phyloP scores from a whole-genome alignment of 495 filamentous ascomycete genomes.

The Penicillium paxilli region DNA sequence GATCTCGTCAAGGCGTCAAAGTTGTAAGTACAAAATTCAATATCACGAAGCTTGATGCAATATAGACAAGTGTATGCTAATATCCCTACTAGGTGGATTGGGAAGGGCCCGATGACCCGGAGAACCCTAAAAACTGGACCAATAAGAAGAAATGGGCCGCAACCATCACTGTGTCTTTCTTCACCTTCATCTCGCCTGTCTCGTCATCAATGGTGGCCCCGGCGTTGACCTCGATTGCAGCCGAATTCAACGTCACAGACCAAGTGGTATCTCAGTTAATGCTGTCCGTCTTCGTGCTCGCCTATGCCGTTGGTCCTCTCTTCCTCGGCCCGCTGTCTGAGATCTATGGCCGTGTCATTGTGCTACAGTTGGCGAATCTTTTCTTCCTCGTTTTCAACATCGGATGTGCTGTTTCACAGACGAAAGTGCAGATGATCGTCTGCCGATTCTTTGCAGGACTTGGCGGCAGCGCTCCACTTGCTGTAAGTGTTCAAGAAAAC shows the following conservation, averaged over 20 bases:
- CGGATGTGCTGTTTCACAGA: conserved; percentile 52
- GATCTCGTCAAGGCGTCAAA: conserved; percentile 22
- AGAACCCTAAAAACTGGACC: conserved; percentile 63
- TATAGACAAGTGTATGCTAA: not conserved
- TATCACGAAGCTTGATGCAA: not conserved
- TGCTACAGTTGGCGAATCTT: conserved; percentile 61
- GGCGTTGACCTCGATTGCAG: conserved; percentile 52
- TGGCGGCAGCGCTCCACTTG: conserved; percentile 54
- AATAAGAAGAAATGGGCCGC: conserved; percentile 61
- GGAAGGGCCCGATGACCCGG: conserved; percentile 56
- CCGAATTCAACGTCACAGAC: conserved; percentile 61
- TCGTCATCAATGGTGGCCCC: conserved; percentile 75
- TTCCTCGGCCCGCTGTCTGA: conserved; percentile 72
- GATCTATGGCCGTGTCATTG: conserved; percentile 66
- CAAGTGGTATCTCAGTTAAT: conserved; percentile 57
- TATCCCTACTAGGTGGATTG: conserved; percentile 46
- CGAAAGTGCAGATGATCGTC: conserved; percentile 52
- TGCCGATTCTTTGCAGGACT: conserved; percentile 59
- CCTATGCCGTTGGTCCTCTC: conserved; percentile 70
- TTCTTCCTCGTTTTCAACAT: conserved; percentile 66
- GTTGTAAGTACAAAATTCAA: conserved; percentile 19
- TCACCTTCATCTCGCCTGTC: conserved; percentile 74
- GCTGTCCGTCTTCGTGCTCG: conserved; percentile 73
- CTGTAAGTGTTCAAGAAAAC: conserved; percentile 32
- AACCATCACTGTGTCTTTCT: conserved; percentile 55